Conservation (phyloP, 169 alveolate species). For the Eimeria praecox region DNA sequence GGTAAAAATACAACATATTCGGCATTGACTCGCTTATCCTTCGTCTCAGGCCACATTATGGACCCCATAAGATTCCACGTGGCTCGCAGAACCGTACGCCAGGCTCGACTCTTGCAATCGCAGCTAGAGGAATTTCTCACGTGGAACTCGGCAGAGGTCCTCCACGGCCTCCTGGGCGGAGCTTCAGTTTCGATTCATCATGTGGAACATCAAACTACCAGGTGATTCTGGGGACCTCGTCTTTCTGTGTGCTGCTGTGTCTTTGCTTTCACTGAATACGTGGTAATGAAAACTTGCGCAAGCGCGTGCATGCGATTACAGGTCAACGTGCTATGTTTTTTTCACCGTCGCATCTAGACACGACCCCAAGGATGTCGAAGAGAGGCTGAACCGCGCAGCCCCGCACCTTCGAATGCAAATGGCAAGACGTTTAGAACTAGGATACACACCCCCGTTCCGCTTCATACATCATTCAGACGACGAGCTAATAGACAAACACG, state of each 20-base stretch:
- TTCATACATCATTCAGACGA: conserved; percentile 52
- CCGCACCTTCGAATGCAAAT: conserved; percentile 80
- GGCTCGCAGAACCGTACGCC: conserved; percentile 80
- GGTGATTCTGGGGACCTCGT: conserved; percentile 34
- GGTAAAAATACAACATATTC: not conserved
- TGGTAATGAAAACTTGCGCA: not conserved
- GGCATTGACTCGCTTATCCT: not conserved
- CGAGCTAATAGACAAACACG: conserved; percentile 28
- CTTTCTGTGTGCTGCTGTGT: not conserved
- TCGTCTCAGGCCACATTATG: conserved; percentile 63
- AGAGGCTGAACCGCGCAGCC: conserved; percentile 77
- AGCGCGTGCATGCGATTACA: not conserved
- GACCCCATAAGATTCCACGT: conserved; percentile 81
- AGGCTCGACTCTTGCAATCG: conserved; percentile 77
- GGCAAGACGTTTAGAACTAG: conserved; percentile 81
- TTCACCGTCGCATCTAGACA: conserved; percentile 76
- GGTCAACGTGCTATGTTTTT: conserved; percentile 76
- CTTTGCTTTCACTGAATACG: not conserved
- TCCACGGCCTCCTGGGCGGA: conserved; percentile 78
- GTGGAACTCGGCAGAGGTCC: conserved; percentile 79
- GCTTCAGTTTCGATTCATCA: conserved; percentile 75
- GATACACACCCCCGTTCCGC: conserved; percentile 80
- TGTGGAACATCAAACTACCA: conserved; percentile 79
- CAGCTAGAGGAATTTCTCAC: conserved; percentile 82
- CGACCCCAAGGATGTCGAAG: conserved; percentile 77